Base-by-base conservation (phyloP, 2,329 filamentous ascomycete genomes). In the Fusarium zealandicum region DNA sequence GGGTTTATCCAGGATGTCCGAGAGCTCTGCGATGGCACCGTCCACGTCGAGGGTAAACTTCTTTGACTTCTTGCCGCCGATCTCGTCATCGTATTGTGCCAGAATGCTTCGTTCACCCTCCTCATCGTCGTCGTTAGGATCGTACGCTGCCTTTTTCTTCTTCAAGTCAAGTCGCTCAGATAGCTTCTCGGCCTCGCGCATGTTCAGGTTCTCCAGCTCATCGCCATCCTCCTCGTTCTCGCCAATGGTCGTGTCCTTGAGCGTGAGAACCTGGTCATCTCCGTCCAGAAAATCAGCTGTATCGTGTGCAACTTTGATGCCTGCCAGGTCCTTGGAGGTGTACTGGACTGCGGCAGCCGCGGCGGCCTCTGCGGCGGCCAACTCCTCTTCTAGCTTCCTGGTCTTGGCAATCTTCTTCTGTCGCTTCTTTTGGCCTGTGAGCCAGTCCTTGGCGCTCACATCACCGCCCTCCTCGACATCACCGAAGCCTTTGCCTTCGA, bases 11-110 rank as follows among this genome's bases (percentile, higher is more conserved):
- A 82, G 70, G 32, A 80, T 81, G 57, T 86, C 83, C 14, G 82
- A 77, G 40, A 88, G 79, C 63, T 90, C 87, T 12, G 83, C 82
- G 18, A 78, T 87, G 28, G 85, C 87, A 3, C 92, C 93, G 57
- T 87, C 82, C 3, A 87, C 87, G 72, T 96, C 91, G 13, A 99
- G 79, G 0, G 90, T 96, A 67, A 99, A 99, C 18, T 84, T 83
- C 71, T 96, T 96, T 50, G 82, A 79, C 76, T 96, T 95, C 75
- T 96, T 96, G 49, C 92, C 92, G 30, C 89, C 85, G 46, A 97
- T 96, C 69, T 96, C 93, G 61, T 98, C 95, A 66, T 98, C 95
- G 69, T 99, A 99, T 65, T 99, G 93, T 12, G 90, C 85, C 35
- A 99, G 77, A 18, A 99, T 86, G 6, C 83, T 82, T 14, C 82